Evolutionary conservation across 2,329 filamentous ascomycete genomes (phyloP).

Genomic region (Nakataea oryzae): DNA sequence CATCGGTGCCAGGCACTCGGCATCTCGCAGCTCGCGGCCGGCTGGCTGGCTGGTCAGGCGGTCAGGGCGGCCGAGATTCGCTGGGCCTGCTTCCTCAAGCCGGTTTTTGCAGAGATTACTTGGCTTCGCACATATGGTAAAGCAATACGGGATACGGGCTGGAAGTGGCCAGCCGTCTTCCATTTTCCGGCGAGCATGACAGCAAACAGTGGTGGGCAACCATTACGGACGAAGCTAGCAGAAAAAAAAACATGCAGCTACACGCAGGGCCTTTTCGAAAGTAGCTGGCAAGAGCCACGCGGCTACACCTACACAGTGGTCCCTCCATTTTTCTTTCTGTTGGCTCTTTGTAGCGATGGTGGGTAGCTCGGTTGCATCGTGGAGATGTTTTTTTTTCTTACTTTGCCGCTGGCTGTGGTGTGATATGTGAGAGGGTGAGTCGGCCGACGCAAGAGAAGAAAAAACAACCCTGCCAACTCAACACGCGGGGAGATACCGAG

Average conservation of each 20-base stretch:
- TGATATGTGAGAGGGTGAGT: neutral
- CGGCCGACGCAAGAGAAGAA: too few relatives aligned
- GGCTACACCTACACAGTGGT: too few relatives aligned
- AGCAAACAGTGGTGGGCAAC: neutral
- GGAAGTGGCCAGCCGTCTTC: neutral
- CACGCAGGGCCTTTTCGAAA: too few relatives aligned
- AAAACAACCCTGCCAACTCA: too few relatives aligned
- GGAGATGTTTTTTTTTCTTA: neutral
- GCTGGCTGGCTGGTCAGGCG: neutral
- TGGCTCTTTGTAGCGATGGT: too few relatives aligned
- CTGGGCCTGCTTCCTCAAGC: neutral
- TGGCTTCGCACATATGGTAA: neutral
- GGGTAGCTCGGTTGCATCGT: too few relatives aligned
- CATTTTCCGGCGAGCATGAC: neutral
- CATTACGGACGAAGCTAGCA: neutral
- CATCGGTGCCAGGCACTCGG: neutral
- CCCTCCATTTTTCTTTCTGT: too few relatives aligned
- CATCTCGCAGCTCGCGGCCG: neutral
- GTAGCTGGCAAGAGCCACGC: too few relatives aligned
- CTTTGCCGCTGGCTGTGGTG: neutral
- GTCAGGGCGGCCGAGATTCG: neutral
- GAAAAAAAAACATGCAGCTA: too few relatives aligned
- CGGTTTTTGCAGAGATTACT: neutral
- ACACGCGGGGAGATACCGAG: neutral
- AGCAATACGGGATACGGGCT: neutral